Evolutionary conservation across 2,329 filamentous ascomycete genomes (phyloP).

Genomic region (Colletotrichum sp.): DNA sequence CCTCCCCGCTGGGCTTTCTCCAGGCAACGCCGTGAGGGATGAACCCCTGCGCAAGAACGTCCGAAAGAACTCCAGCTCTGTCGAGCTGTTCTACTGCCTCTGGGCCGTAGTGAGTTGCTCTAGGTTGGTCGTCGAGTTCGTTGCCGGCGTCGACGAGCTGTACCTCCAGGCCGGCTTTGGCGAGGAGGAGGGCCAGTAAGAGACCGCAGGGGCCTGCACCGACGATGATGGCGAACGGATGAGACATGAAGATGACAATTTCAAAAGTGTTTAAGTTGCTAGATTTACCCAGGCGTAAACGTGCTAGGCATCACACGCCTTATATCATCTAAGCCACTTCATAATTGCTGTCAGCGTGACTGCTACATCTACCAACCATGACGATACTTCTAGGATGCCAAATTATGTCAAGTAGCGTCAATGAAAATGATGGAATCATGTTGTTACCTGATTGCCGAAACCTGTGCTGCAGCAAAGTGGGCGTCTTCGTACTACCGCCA

Average conservation of each 20-base stretch:
- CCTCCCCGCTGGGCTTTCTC: neutral
- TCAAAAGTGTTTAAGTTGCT: too few species aligned
- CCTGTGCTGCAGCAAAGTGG: neutral
- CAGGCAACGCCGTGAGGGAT: neutral
- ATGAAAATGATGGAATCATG: too few species aligned
- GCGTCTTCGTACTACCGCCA: neutral
- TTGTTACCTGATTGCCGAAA: rapidly evolving
- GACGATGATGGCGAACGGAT: neutral
- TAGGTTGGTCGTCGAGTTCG: neutral
- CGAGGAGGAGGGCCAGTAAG: neutral
- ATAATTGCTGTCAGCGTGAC: too few species aligned
- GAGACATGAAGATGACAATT: too few species aligned
- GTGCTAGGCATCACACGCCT: too few species aligned
- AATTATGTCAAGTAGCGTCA: too few species aligned
- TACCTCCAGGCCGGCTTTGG: neutral
- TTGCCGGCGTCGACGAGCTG: neutral
- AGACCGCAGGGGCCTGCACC: neutral
- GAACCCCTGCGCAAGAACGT: neutral
- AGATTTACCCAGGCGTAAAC: too few species aligned
- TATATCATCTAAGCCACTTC: too few species aligned
- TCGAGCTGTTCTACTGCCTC: neutral
- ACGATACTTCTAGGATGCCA: too few species aligned
- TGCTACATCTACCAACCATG: too few species aligned
- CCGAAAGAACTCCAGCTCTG: neutral
- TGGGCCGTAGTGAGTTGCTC: neutral